Percentiles rank a stretch among this genome's conserved stretches.
Evolutionary conservation across 192 early-diverging fungal species (phyloP).

Genomic region (Coemansia furcata): DNA sequence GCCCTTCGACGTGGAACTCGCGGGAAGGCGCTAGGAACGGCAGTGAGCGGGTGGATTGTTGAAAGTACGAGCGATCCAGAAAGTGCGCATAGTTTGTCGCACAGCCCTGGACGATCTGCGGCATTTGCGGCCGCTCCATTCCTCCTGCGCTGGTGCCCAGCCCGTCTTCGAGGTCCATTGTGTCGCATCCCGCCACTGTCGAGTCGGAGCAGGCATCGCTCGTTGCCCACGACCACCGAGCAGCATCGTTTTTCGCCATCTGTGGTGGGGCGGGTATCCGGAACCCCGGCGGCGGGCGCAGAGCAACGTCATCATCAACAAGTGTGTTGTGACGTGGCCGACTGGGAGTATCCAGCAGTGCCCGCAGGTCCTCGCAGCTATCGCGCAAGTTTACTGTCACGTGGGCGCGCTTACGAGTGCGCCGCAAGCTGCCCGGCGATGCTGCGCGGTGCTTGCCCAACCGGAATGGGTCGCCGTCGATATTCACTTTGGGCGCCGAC

Average conservation of each 20-base stretch:
- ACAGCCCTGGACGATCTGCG: constrained; percentile 44
- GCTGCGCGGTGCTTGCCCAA: constrained; percentile 51
- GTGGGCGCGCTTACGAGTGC: constrained; percentile 48
- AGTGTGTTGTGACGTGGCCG: constrained; percentile 50
- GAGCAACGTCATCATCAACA: constrained; percentile 37
- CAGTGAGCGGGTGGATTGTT: constrained; percentile 15
- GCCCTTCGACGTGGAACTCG: constrained; percentile 37
- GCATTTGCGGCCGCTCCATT: constrained; percentile 48
- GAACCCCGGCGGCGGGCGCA: constrained; percentile 32
- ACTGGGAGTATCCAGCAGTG: constrained; percentile 37
- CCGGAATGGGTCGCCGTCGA: constrained; percentile 27
- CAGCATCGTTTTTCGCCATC: not conserved
- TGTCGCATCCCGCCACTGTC: not conserved
- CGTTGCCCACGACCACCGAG: constrained; percentile 3
- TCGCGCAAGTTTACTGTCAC: constrained; percentile 15
- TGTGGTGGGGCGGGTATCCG: constrained; percentile 35
- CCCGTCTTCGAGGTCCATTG: not conserved
- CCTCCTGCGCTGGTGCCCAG: constrained; percentile 19
- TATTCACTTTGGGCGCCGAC: constrained; percentile 8
- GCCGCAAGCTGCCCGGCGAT: constrained; percentile 45
- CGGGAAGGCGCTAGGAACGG: constrained; percentile 35
- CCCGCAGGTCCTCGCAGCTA: constrained; percentile 3
- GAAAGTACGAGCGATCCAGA: constrained; percentile 42
- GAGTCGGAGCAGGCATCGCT: constrained; percentile 16
- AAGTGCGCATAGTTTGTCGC: constrained; percentile 53